Evolutionary conservation across 1,284 basidiomycete species (phyloP).

Genomic region (Mycena sp.): DNA sequence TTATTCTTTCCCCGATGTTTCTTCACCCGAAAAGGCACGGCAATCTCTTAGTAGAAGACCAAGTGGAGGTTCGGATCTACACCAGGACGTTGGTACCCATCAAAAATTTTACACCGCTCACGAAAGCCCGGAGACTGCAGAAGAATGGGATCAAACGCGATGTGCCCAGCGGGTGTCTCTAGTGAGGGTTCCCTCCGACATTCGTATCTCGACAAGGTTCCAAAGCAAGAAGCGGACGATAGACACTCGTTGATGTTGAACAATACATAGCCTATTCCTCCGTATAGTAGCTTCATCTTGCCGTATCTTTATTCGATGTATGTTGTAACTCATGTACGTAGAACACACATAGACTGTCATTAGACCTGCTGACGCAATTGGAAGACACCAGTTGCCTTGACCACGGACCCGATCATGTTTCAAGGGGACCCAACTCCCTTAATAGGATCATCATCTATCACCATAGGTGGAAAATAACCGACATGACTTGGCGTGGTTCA

Average conservation of each 20-base stretch:
- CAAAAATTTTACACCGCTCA: slow-evolving; percentile 56
- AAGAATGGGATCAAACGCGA: slow-evolving; percentile 86
- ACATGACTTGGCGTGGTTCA: too few relatives aligned
- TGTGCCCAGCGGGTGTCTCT: slow-evolving; percentile 86
- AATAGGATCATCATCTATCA: too few relatives aligned
- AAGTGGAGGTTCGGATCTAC: slow-evolving; percentile 4
- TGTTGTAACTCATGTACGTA: slow-evolving; percentile 2
- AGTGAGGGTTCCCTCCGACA: slow-evolving; percentile 71
- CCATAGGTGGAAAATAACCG: too few relatives aligned
- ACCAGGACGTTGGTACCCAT: slow-evolving; percentile 37
- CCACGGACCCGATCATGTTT: too few relatives aligned
- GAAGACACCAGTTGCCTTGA: background rate
- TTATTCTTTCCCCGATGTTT: slow-evolving; percentile 23
- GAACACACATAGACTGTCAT: too few relatives aligned
- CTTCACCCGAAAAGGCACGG: slow-evolving; percentile 17
- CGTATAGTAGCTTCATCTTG: slow-evolving; percentile 20
- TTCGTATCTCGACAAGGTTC: slow-evolving; percentile 51
- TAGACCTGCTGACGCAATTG: background rate
- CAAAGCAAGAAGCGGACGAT: slow-evolving; percentile 30
- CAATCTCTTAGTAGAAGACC: slow-evolving; percentile 15
- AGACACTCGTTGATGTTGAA: slow-evolving; percentile 17
- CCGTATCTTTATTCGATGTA: slow-evolving; percentile 28
- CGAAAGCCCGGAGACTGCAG: slow-evolving; percentile 62
- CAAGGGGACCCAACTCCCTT: too few relatives aligned
- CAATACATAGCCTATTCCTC: slow-evolving; percentile 17